These are phyloP conservation scores for Lachnellula cervina DNA, from an alignment of 2,329 filamentous ascomycete species.

Conservation along the genomic window DNA sequence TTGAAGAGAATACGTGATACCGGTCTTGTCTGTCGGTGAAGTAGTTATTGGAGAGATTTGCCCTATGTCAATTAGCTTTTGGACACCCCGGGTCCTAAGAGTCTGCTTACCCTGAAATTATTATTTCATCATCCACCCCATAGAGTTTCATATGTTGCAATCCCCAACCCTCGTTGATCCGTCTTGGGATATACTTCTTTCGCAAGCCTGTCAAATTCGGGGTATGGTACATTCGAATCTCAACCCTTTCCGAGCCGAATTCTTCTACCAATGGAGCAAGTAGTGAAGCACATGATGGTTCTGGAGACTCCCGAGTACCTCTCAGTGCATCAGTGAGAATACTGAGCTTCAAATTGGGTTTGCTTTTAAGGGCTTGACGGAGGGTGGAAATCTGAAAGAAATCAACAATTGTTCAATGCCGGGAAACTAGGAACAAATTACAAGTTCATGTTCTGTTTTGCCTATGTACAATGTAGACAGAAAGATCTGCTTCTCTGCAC, in stretches of 20 bases:
- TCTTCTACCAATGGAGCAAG: constrained; percentile 78
- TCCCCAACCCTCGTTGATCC: constrained; percentile 98
- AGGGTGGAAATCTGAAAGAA: constrained; percentile 63
- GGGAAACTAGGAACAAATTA: constrained; percentile 33
- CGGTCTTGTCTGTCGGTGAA: constrained; percentile 94
- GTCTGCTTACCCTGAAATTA: constrained; percentile 72
- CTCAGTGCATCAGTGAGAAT: constrained; percentile 88
- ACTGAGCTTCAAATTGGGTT: constrained; percentile 73
- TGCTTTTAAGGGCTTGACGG: constrained; percentile 66
- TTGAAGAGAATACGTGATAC: constrained; percentile 85
- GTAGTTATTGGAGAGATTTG: constrained; percentile 89
- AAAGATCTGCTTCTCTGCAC: constrained; percentile 75
- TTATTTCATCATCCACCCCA: constrained; percentile 89
- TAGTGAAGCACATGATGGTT: constrained; percentile 82
- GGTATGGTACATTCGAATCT: constrained; percentile 96
- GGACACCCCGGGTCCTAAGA: not conserved
- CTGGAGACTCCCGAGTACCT: constrained; percentile 83
- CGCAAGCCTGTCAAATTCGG: constrained; percentile 85
- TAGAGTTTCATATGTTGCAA: constrained; percentile 99
- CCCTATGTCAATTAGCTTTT: constrained; percentile 39
- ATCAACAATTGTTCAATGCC: constrained; percentile 13
- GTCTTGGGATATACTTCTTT: constrained; percentile 77
- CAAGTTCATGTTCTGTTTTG: constrained; percentile 83
- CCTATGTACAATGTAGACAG: constrained; percentile 97
- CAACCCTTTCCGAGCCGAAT: constrained; percentile 78